Conservation (phyloP, 2,329 filamentous ascomycete genomes). For the Annulohypoxylon truncatum region DNA sequence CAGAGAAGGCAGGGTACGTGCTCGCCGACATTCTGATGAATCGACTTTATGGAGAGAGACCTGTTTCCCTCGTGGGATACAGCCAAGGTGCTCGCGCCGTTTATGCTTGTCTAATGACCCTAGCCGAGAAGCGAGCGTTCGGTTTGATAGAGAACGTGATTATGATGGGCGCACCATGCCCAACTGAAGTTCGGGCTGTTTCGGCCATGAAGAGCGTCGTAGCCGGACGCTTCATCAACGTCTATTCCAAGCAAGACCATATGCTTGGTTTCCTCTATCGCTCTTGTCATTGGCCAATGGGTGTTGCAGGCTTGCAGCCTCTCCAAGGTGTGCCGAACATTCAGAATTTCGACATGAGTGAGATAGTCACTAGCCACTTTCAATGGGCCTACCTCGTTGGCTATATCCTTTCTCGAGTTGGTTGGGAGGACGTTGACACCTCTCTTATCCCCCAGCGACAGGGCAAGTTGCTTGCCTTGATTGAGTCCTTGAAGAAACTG, state of each 20-base stretch:
- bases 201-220: slow-evolving; percentile 81
- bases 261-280: slow-evolving; percentile 90
- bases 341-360: slow-evolving; percentile 75
- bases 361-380: slow-evolving; percentile 75
- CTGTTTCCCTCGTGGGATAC: slow-evolving; percentile 84
- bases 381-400: slow-evolving; percentile 76
- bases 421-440: slow-evolving; percentile 73
- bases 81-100: slow-evolving; percentile 85
- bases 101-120: slow-evolving; percentile 79
- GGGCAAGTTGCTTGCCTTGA: slow-evolving; percentile 44
- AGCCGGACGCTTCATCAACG: slow-evolving; percentile 86
- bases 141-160: slow-evolving; percentile 87
- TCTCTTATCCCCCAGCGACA: slow-evolving; percentile 50
- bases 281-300: slow-evolving; percentile 82
- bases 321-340: slow-evolving; percentile 73
- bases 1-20: slow-evolving; percentile 76
- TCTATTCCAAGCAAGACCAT: slow-evolving; percentile 88
- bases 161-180: slow-evolving; percentile 84
- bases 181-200: slow-evolving; percentile 79
- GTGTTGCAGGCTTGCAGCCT: slow-evolving; percentile 84
- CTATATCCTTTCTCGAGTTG: slow-evolving; percentile 72
- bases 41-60: slow-evolving; percentile 82
- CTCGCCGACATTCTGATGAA: slow-evolving; percentile 86
- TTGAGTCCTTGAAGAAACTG: slow-evolving; percentile 43
- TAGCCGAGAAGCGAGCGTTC: slow-evolving; percentile 83